Conservation (phyloP, 805 yeast species). For the Cephaloascus fragrans region DNA sequence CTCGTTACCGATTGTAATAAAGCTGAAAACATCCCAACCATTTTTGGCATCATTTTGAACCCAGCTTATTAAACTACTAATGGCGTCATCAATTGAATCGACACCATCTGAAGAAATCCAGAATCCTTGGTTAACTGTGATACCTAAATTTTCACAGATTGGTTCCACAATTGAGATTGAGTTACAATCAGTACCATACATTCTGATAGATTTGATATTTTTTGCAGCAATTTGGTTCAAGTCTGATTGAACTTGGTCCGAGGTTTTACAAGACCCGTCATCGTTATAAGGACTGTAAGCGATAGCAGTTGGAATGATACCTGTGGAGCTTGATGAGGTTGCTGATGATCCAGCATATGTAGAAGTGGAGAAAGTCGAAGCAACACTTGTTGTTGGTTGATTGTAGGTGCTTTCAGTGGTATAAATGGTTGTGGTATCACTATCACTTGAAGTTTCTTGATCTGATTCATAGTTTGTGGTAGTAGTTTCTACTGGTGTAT, state of each 20-base stretch:
- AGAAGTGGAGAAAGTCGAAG: constrained; percentile 8
- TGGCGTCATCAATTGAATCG: constrained; percentile 55
- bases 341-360: constrained; percentile 7
- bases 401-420: constrained; percentile 5
- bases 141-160: constrained; percentile 44
- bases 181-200: constrained; percentile 85
- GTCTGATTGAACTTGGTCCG: constrained; percentile 46
- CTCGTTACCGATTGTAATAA: constrained; percentile 81
- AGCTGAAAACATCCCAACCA: constrained; percentile 68
- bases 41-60: constrained; percentile 25
- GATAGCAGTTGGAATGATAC: constrained; percentile 38
- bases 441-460: constrained; percentile 4
- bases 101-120: constrained; percentile 65
- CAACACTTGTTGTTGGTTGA: constrained; percentile 6
- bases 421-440: constrained; percentile 4
- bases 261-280: constrained; percentile 58
- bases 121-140: constrained; percentile 77
- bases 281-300: constrained; percentile 75
- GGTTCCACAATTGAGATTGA: constrained; percentile 59
- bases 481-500: no score
- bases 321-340: constrained; percentile 10
- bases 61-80: constrained; percentile 39
- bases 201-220: constrained; percentile 59
- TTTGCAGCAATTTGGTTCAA: constrained; percentile 44
- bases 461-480: constrained; percentile 6